phyloP scores from a whole-genome alignment of 106 monocot species.

The Platanthera guangdongensis region DNA sequence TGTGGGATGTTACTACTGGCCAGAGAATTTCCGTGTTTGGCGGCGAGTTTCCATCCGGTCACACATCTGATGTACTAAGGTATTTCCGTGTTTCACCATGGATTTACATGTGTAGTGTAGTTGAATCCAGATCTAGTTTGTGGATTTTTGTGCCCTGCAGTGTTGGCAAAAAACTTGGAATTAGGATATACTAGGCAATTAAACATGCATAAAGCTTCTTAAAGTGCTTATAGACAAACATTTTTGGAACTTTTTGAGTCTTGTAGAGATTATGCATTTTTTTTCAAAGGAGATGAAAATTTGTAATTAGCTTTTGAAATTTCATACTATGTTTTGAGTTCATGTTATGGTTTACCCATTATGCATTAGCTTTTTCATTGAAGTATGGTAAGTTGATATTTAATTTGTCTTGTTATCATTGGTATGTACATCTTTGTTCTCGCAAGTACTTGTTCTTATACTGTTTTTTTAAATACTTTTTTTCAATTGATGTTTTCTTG shows the following conservation, averaged over 20 bases:
- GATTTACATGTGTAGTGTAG: neutral
- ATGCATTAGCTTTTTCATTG: neutral
- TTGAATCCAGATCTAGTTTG: neutral
- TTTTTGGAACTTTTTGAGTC: neutral
- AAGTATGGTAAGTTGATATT: neutral
- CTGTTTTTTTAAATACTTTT: neutral
- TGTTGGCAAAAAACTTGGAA: neutral
- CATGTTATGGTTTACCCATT: neutral
- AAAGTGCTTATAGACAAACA: neutral
- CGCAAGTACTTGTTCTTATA: neutral
- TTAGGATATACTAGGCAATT: neutral
- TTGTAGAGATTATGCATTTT: neutral
- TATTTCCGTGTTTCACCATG: conserved; percentile 17
- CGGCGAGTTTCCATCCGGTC: conserved; percentile 98
- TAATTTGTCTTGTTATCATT: neutral
- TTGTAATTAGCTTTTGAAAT: neutral
- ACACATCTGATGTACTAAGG: conserved; percentile 88
- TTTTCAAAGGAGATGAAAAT: neutral
- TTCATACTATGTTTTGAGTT: neutral
- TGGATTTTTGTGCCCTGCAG: neutral
- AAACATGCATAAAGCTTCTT: neutral
- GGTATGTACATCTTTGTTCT: neutral
- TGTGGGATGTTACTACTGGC: conserved; percentile 95
- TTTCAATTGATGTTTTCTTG: neutral
- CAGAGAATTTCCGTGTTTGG: conserved; percentile 88